Base-by-base conservation (phyloP, 2,329 filamentous ascomycete genomes). In the Orbilia ellipsospora region DNA sequence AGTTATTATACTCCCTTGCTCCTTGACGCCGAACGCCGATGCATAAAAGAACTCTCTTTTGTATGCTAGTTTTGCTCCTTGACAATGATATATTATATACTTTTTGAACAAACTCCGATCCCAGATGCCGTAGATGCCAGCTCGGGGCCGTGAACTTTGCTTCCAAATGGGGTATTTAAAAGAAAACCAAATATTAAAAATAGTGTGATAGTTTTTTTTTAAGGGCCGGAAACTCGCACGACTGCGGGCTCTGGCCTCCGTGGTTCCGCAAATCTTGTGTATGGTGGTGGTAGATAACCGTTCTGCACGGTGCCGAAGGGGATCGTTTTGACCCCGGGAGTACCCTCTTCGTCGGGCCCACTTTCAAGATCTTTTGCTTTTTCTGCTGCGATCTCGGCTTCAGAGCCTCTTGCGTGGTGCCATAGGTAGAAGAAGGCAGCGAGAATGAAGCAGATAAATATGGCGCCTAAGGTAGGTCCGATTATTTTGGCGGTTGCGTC, bases 161-260 rank as follows among this genome's bases (percentile, higher is more conserved):
- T 48, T 12, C 8, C 8, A 12, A 48, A 48, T 3, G 5, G 44
- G 44, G 6, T 3, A n/a, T 48, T n/a, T 15, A 48, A n/a, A 48
- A 2, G 5, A 48, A 48, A 48, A n/a, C 15, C 44, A 48, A n/a
- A 18, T 18, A 48, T n/a, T 48, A 18, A 23, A 23, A 15, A 48
- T 48, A 48, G 13, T 15, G 8, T 48, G 15, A 48, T 48, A 15
- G 6, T 13, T 18, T 6, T 13, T 18, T 6, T n/a, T 48, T 12
- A 48, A 12, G 13, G 13, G 15, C 44, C 13, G 44, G 8, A 13
- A n/a, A 66, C 51, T 13, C 63, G 63, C 51, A 69, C 72, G 13
- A 75, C 72, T 10, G 72, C 72, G 2, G 72, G 72, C n/a, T 75
- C 72, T 13, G 72, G 72, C 20, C 44, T 16, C 20, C 26, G 48